Percentiles rank a stretch among this genome's conserved stretches.
Conservation (phyloP, 192 early-diverging fungal species). For the Entophlyctis luteolus region DNA sequence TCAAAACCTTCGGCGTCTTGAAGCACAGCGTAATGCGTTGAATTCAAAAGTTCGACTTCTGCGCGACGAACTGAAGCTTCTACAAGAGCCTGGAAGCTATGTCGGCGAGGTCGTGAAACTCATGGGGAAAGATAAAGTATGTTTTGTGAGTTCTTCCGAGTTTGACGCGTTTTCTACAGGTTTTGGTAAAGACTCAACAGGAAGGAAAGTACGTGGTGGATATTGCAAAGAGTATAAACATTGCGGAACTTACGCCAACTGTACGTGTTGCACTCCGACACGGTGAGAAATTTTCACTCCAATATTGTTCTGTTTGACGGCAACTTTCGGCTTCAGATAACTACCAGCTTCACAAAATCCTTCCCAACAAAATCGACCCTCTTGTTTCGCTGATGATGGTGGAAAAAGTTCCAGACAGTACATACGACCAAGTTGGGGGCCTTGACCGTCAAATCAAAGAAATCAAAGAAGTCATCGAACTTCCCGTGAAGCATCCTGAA, state of each 20-base stretch:
- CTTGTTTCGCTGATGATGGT: slow-evolving; percentile 99
- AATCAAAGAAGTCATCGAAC: slow-evolving; percentile 99
- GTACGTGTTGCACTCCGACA: slow-evolving; percentile 88
- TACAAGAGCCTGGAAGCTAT: slow-evolving; percentile 94
- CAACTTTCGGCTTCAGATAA: slow-evolving; percentile 67
- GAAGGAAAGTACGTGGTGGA: slow-evolving; percentile 99
- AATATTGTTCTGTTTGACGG: too few relatives aligned
- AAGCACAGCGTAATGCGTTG: slow-evolving; percentile 96
- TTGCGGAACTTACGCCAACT: slow-evolving; percentile 84
- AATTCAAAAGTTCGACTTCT: slow-evolving; percentile 96
- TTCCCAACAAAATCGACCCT: slow-evolving; percentile 98
- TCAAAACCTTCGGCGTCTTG: slow-evolving; percentile 93
- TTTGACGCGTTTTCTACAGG: too few relatives aligned
- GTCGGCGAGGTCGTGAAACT: slow-evolving; percentile 97
- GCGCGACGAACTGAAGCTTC: slow-evolving; percentile 90
- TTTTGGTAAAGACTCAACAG: slow-evolving; percentile 74
- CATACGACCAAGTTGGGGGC: slow-evolving; percentile 99
- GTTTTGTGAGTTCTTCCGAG: too few relatives aligned
- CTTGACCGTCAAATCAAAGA: slow-evolving; percentile 99
- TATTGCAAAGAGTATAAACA: slow-evolving; percentile 84
- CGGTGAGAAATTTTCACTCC: slow-evolving; percentile 3
- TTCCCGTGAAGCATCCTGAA: slow-evolving; percentile 99
- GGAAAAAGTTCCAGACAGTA: slow-evolving; percentile 98
- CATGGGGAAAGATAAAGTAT: slow-evolving; percentile 93
- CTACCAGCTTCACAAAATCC: slow-evolving; percentile 88